phyloP scores from a whole-genome alignment of 164 flowering plant genomes.

The Vitis cinerea region DNA sequence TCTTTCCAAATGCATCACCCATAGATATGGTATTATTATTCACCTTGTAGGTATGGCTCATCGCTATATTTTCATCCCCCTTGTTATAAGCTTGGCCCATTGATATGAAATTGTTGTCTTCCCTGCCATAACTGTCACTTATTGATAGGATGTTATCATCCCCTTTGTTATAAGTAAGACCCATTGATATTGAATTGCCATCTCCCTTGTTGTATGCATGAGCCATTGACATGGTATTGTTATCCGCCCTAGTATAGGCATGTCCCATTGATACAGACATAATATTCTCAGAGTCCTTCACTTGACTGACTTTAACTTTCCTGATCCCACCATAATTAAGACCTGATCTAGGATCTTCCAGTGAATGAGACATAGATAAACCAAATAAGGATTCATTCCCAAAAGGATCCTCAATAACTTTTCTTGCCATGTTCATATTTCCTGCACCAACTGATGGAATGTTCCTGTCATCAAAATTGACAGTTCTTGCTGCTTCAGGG shows the following conservation, averaged over 20 bases:
- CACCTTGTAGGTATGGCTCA: conserved; percentile 22
- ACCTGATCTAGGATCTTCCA: conserved; percentile 32
- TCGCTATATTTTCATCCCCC: conserved; percentile 18
- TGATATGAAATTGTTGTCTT: conserved; percentile 25
- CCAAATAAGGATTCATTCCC: conserved; percentile 35
- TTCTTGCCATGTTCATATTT: conserved; percentile 24
- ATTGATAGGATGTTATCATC: conserved; percentile 21
- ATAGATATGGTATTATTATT: conserved; percentile 13
- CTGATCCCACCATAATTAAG: conserved; percentile 31
- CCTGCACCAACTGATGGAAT: conserved; percentile 16
- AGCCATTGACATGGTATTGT: conserved; percentile 8
- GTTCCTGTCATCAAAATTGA: conserved; percentile 22
- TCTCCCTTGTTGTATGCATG: conserved; percentile 26
- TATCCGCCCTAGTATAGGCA: conserved; percentile 14
- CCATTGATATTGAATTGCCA: conserved; percentile 19
- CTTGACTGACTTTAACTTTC: conserved; percentile 41
- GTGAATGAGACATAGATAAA: conserved; percentile 30
- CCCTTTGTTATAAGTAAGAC: conserved; percentile 25
- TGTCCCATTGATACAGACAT: conserved; percentile 27
- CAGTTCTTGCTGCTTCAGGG: conserved; percentile 20
- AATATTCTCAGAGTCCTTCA: conserved; percentile 34
- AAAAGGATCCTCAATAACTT: conserved; percentile 22
- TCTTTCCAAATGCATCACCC: conserved; percentile 21
- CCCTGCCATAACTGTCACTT: conserved; percentile 18
- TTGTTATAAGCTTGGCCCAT: conserved; percentile 31